Conservation (phyloP, 768 basidiomycete species). For the Plicaturopsis crispa region DNA sequence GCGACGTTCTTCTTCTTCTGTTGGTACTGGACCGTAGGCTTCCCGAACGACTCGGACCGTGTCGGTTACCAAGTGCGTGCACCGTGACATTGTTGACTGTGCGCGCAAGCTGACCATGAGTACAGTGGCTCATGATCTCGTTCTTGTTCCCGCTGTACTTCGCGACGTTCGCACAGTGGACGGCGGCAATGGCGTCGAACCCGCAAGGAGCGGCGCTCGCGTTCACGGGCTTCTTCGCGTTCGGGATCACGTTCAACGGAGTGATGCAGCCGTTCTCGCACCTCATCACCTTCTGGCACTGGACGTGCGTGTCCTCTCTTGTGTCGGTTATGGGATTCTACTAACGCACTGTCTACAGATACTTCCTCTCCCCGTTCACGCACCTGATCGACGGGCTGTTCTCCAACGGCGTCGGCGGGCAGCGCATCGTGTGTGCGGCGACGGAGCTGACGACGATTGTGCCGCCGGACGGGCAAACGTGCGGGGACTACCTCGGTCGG, state of each 20-base stretch:
- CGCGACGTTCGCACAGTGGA: slow-evolving; percentile 32
- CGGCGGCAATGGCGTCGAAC: slow-evolving; percentile 34
- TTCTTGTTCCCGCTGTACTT: slow-evolving; percentile 33
- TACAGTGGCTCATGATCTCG: not conserved
- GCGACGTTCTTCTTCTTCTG: slow-evolving; percentile 35
- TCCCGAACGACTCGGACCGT: slow-evolving; percentile 23
- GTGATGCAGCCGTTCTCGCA: slow-evolving; percentile 37
- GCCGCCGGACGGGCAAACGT: slow-evolving; percentile 53
- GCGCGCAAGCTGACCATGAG: not conserved
- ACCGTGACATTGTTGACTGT: not conserved
- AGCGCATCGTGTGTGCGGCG: slow-evolving; percentile 13
- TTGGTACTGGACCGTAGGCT: slow-evolving; percentile 44
- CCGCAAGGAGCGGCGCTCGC: slow-evolving; percentile 31
- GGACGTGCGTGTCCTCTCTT: slow-evolving; percentile 27
- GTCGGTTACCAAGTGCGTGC: slow-evolving; percentile 27
- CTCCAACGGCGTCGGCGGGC: not conserved
- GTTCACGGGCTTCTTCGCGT: slow-evolving; percentile 28
- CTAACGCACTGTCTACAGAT: no score
- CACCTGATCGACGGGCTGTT: slow-evolving; percentile 30
- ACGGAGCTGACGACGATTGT: slow-evolving; percentile 26
- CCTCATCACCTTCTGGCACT: slow-evolving; percentile 36
- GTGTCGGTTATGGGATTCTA: no score
- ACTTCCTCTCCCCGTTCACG: slow-evolving; percentile 17
- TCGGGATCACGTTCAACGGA: slow-evolving; percentile 39
- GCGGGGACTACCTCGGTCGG: slow-evolving; percentile 39